Evolutionary conservation across 2,329 filamentous ascomycete species (phyloP).

Genomic region (Davidsoniella neocaledoniae): DNA sequence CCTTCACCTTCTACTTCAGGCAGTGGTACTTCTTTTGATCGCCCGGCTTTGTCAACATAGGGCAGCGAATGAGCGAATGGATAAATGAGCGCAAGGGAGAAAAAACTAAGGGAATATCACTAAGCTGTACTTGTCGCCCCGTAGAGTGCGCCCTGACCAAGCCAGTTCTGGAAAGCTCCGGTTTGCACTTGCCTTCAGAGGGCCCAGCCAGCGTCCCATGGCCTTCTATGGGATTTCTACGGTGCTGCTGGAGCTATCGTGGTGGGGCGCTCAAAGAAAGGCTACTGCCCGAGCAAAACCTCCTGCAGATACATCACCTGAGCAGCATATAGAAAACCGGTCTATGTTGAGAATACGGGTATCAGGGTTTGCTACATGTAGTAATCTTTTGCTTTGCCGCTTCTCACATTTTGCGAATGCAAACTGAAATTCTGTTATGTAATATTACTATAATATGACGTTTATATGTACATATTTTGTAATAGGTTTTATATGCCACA

Average conservation of each 20-base stretch:
- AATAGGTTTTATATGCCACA: too few species aligned
- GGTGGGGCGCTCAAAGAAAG: not conserved
- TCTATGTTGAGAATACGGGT: too few species aligned
- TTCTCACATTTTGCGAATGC: too few species aligned
- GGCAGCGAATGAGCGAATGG: not conserved
- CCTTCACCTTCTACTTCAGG: conserved; percentile 6
- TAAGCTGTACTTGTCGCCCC: not conserved
- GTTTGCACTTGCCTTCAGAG: not conserved
- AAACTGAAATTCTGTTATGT: too few species aligned
- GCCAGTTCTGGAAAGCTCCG: not conserved
- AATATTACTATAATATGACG: too few species aligned
- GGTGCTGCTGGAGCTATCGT: not conserved
- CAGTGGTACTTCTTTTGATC: not conserved
- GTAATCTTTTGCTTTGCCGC: too few species aligned
- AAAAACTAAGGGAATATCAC: not conserved
- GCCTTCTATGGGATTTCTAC: not conserved
- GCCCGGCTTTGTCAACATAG: not conserved
- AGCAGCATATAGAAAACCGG: too few species aligned
- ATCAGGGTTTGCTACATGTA: too few species aligned
- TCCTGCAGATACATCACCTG: too few species aligned
- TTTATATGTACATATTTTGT: too few species aligned
- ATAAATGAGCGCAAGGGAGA: not conserved
- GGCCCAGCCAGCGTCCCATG: not conserved
- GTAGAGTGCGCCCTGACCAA: not conserved
- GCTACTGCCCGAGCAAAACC: too few species aligned